A percentile compares a stretch with the other conserved stretches of the same genome.
Evolutionary conservation across 2,329 filamentous ascomycete species (phyloP).

Genomic region (Furcasterigmium furcatum): DNA sequence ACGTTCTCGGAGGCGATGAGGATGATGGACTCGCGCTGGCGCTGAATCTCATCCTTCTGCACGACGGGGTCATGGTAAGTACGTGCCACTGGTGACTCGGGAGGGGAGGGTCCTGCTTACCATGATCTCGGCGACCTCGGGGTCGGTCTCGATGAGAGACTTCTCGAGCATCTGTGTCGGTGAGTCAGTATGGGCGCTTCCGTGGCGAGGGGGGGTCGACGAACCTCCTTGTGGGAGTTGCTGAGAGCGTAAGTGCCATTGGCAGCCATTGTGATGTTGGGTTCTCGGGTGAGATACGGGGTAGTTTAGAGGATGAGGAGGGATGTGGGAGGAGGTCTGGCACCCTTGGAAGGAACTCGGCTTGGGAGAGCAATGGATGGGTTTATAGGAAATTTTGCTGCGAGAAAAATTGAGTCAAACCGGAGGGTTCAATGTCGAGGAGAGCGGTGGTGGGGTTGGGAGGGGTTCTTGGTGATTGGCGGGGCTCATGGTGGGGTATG

Average conservation of each 20-base stretch:
- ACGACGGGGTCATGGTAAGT: constrained; percentile 8
- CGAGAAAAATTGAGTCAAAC: constrained; percentile 10
- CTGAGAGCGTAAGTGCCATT: constrained; percentile 48
- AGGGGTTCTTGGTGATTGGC: constrained; percentile 5
- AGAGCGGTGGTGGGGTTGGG: constrained; percentile 2
- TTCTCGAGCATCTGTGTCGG: constrained; percentile 82
- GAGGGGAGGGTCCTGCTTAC: constrained; percentile 47
- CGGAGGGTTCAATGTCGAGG: constrained; percentile 2
- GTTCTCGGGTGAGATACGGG: constrained; percentile 4
- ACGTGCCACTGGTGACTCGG: constrained; percentile 22
- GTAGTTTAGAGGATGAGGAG: constrained; percentile 5
- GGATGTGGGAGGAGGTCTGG: constrained; percentile 10
- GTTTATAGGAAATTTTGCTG: constrained; percentile 10
- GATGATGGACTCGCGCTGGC: constrained; percentile 97
- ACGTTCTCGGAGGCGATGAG: constrained; percentile 99
- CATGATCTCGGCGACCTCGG: constrained; percentile 96
- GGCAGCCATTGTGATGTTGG: constrained; percentile 32
- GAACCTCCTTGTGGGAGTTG: constrained; percentile 51
- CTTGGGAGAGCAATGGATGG: constrained; percentile 5
- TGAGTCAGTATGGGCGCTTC: constrained; percentile 27
- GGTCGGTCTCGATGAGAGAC: constrained; percentile 85
- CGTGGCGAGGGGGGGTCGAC: constrained; percentile 13
- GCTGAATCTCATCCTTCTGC: constrained; percentile 88
- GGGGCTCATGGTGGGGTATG: not conserved
- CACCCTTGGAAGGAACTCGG: not conserved